phyloP scores from a whole-genome alignment of 2,329 filamentous ascomycete genomes.

The Sclerotinia minor region DNA sequence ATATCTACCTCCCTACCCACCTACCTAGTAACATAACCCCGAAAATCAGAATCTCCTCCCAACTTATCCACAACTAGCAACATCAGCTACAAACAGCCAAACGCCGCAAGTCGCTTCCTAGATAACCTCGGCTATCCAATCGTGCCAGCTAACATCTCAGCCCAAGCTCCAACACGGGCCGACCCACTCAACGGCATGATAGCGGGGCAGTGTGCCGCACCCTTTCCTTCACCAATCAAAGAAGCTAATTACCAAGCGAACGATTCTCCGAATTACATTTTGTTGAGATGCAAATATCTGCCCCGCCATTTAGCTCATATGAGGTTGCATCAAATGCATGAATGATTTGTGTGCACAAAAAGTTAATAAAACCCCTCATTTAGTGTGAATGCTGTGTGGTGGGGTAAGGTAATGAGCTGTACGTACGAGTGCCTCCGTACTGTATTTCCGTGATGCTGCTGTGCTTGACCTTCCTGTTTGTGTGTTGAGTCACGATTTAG shows the following conservation, averaged over 20 bases:
- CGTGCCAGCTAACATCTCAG: not conserved
- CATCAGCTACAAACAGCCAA: not conserved
- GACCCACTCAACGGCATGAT: not conserved
- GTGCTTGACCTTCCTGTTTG: not conserved
- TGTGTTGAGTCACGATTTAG: conserved; percentile 11
- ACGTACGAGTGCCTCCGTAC: no score
- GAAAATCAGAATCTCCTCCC: not conserved
- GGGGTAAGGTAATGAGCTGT: no score
- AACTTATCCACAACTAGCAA: not conserved
- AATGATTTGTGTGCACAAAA: not conserved
- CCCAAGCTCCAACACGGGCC: conserved; percentile 11
- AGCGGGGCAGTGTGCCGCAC: not conserved
- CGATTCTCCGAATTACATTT: not conserved
- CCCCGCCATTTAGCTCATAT: not conserved
- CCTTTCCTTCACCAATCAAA: not conserved
- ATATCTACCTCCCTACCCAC: not conserved
- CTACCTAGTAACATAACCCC: not conserved
- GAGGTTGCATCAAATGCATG: not conserved
- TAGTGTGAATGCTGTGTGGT: no score
- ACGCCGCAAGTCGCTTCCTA: not conserved
- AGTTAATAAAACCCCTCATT: conserved; percentile 1
- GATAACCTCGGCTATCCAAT: not conserved
- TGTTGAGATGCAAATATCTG: not conserved
- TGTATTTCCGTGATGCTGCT: not conserved
- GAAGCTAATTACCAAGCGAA: not conserved